These are phyloP conservation scores for Pseudonitzschia multiseries DNA, from an alignment of 108 stramenopile species.

Conservation along the genomic window DNA sequence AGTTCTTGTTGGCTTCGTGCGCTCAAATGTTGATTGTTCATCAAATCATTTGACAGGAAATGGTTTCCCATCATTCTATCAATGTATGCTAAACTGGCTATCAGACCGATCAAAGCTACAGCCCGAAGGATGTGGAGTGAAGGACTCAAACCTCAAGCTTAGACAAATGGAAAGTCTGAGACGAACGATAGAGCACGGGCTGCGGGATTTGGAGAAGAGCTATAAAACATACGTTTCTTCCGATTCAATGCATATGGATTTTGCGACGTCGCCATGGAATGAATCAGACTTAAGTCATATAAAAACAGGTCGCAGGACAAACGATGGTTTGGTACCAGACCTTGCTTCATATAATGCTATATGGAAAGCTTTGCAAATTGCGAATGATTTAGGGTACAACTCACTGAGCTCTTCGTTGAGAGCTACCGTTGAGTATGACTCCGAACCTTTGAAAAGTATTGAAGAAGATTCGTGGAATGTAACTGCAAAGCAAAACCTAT, in stretches of 20 bases:
- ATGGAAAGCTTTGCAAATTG: constrained; percentile 41
- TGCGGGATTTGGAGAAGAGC: not conserved
- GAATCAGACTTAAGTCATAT: constrained; percentile 15
- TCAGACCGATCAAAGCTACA: constrained; percentile 55
- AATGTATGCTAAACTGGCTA: constrained; percentile 76
- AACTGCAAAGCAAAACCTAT: constrained; percentile 23
- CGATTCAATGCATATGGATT: not conserved
- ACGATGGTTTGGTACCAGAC: constrained; percentile 29
- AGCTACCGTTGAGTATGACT: constrained; percentile 46
- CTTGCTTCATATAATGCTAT: constrained; percentile 29
- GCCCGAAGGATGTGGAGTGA: constrained; percentile 67
- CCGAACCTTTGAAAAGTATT: constrained; percentile 1
- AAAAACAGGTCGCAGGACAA: constrained; percentile 25
- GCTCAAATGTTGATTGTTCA: constrained; percentile 10
- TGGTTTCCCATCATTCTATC: constrained; percentile 48
- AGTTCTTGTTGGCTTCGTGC: constrained; percentile 21
- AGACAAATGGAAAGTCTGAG: constrained; percentile 9
- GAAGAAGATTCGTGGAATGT: constrained; percentile 10
- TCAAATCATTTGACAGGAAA: not conserved
- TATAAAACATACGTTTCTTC: not conserved
- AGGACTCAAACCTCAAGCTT: constrained; percentile 5
- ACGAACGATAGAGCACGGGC: not conserved
- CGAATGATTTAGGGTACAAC: constrained; percentile 31
- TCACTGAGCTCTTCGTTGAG: constrained; percentile 33
- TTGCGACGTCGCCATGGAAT: not conserved